Evolutionary conservation across 1,284 basidiomycete species (phyloP), one percentile per base, ranked within the genome.

Genomic region (Flammula alnicola): DNA sequence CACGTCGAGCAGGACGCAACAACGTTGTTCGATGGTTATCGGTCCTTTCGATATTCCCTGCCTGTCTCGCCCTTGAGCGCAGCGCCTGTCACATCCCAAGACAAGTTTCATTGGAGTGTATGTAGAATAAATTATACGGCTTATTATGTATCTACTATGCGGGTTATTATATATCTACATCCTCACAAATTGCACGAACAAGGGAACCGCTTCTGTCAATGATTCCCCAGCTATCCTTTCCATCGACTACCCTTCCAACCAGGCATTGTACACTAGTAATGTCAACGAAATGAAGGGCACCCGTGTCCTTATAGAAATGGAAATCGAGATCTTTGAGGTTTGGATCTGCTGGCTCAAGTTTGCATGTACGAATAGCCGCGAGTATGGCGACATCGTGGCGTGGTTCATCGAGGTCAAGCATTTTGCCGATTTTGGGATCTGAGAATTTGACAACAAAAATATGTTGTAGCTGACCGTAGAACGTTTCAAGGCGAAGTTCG

Each of bases 401-500:
- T 3, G 29, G 33, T 6, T 30, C 37, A 8, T 30, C 10, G 3
- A 58, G 39, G 3, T 44, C 9, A 12, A 52, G 35, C 8, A 36
- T 25, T n/a, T n/a, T 3, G 5, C 38, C 19, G 11, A 14, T 8
- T 14, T 11, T 5, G 14, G 50, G 2, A 0, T 25, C 22, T 19
- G 44, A 35, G 9, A 60, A 31, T 38, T 48, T 25, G 36, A 63
- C 37, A 3, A 57, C 19, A 32, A 55, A 58, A 11, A 65, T 53
- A 25, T 58, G 46, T 17, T 56, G 29, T 1, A 65, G 52, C 29
- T 62, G 59, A 1, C 63, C 62, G 39, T 60, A 64, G 35, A 59
- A 57, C 0, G 55, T 58, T 36, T 58, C 5, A 0, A 33, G 37
- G 4, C 50, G 41, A 36, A 52, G 52, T 17, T 42, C 38, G 2